Conservation (phyloP, 202 grass and related monocot genomes). For the Tripidium arundinaceum region DNA sequence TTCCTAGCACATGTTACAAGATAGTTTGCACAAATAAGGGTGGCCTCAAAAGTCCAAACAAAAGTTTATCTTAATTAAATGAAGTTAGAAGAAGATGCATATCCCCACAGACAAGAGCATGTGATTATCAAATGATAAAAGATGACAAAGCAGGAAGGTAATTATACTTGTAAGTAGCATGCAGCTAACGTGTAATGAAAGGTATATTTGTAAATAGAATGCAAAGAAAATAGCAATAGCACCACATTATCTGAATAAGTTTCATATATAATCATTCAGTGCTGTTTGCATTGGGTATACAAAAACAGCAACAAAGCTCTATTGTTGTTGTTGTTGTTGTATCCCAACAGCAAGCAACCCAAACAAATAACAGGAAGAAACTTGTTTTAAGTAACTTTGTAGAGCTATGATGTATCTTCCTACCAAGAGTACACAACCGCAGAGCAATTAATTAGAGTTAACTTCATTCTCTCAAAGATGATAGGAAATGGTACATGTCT, state of each 20-base stretch:
- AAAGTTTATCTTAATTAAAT: conserved; percentile 1
- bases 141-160: not conserved
- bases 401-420: not conserved
- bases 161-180: not conserved
- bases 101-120: not conserved
- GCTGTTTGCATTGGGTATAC: not conserved
- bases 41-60: not conserved
- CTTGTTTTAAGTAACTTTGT: not conserved
- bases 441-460: conserved; percentile 10
- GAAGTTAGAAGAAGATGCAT: not conserved
- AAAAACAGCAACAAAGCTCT: not conserved
- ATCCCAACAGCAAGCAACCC: not conserved
- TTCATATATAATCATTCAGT: not conserved
- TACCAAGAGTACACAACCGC: not conserved
- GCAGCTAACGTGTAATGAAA: not conserved
- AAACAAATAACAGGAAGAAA: conserved; percentile 4
- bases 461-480: conserved; percentile 1
- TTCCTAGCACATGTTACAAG: not conserved
- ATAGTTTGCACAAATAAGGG: conserved; percentile 3
- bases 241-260: not conserved
- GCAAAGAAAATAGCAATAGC: not conserved
- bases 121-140: not conserved
- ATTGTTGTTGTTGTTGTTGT: not conserved
- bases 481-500: not conserved
- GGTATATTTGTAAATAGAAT: not conserved